Conservation (phyloP, 768 basidiomycete genomes). For the Amanita polypyramis region DNA sequence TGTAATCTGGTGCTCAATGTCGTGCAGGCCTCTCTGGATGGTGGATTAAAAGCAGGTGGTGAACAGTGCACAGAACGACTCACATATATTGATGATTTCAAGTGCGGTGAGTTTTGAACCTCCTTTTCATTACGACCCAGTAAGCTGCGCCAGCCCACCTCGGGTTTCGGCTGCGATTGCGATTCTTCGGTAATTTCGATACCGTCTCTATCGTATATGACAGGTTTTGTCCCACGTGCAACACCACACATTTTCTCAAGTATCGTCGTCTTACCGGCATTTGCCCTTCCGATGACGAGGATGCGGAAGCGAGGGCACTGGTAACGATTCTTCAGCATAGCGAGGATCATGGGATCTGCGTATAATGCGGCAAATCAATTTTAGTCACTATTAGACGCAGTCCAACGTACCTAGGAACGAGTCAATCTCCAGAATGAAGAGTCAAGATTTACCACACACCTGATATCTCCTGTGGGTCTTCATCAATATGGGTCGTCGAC, state of each 20-base stretch:
- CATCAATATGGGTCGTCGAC: too few relatives aligned
- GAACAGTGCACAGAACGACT: conserved; percentile 2
- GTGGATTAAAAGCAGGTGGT: conserved; percentile 4
- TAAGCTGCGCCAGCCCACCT: not conserved
- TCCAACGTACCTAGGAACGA: too few relatives aligned
- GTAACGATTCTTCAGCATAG: conserved; percentile 12
- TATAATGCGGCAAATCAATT: not conserved
- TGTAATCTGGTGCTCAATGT: conserved; percentile 20
- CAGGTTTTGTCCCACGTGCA: conserved; percentile 16
- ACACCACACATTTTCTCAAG: conserved; percentile 25
- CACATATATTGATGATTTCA: conserved; percentile 9
- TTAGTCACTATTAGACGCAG: conserved; percentile 9
- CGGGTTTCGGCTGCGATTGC: not conserved
- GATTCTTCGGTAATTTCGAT: not conserved
- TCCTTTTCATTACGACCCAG: too few relatives aligned
- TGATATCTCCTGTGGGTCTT: too few relatives aligned
- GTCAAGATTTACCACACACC: too few relatives aligned
- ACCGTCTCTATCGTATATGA: conserved; percentile 14
- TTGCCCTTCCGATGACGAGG: conserved; percentile 29
- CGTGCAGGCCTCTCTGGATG: conserved; percentile 22
- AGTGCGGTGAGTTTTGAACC: not conserved
- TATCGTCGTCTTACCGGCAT: conserved; percentile 31
- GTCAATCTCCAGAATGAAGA: too few relatives aligned
- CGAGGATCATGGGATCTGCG: not conserved
- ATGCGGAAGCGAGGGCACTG: conserved; percentile 24